Conservation (phyloP, 139 green algal genomes). For the Closterium sp. region DNA sequence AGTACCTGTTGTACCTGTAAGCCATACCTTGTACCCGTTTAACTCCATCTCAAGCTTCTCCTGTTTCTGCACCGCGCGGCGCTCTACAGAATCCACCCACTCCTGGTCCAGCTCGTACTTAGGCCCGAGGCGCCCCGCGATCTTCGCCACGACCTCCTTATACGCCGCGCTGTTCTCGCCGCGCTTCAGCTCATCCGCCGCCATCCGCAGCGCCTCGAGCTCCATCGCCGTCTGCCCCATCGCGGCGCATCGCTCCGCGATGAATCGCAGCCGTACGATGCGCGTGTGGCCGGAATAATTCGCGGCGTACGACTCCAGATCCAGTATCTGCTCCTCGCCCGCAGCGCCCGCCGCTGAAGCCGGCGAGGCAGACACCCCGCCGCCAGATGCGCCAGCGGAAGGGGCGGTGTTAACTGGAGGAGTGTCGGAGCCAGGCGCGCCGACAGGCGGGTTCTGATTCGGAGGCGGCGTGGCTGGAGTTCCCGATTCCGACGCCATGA, state of each 20-base stretch:
- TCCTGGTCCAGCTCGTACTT: slow-evolving; percentile 12
- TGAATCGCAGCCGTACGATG: slow-evolving; percentile 44
- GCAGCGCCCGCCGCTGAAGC: too few relatives aligned
- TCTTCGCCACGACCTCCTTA: slow-evolving; percentile 29
- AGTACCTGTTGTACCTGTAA: too few relatives aligned
- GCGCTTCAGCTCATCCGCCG: slow-evolving; percentile 34
- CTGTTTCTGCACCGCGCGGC: slow-evolving; percentile 18
- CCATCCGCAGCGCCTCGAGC: slow-evolving; percentile 42
- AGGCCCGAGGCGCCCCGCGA: neutral
- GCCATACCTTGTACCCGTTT: slow-evolving; percentile 42
- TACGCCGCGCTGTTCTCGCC: slow-evolving; percentile 49
- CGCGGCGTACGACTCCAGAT: slow-evolving; percentile 35
- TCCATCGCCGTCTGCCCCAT: neutral
- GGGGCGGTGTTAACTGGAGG: neutral
- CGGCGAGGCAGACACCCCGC: too few relatives aligned
- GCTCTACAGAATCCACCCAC: slow-evolving; percentile 39
- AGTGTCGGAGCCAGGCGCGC: neutral
- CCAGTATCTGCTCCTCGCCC: slow-evolving; percentile 4
- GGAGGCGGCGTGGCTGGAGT: neutral
- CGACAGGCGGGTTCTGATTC: neutral
- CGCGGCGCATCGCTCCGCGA: slow-evolving; percentile 34
- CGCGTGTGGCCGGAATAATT: slow-evolving; percentile 48
- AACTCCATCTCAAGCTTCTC: slow-evolving; percentile 49
- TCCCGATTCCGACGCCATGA: neutral
- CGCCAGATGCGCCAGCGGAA: too few relatives aligned